phyloP scores from a whole-genome alignment of 2,329 filamentous ascomycete species.

The Nemania sp. region DNA sequence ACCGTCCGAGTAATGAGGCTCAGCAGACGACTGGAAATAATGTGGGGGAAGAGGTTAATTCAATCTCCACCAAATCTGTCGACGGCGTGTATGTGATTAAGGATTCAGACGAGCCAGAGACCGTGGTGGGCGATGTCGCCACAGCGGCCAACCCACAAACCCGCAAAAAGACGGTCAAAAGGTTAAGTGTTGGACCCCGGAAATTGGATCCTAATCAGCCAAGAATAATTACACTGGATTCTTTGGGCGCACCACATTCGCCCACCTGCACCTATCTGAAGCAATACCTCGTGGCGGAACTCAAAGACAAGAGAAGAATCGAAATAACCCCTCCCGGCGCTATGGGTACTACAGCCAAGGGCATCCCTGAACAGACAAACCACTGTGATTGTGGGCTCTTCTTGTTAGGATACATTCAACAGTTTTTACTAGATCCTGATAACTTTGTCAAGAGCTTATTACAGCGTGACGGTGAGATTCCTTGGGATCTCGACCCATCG shows the following conservation, averaged over 20 bases:
- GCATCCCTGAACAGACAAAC: constrained; percentile 81
- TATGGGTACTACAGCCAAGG: constrained; percentile 69
- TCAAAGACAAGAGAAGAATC: constrained; percentile 60
- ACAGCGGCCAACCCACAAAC: constrained; percentile 23
- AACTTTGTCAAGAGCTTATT: constrained; percentile 70
- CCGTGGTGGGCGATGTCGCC: constrained; percentile 23
- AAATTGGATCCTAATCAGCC: constrained; percentile 60
- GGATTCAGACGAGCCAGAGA: constrained; percentile 20
- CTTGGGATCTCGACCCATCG: constrained; percentile 60
- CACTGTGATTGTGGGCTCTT: constrained; percentile 89
- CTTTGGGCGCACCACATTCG: constrained; percentile 68
- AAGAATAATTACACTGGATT: constrained; percentile 86
- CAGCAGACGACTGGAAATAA: constrained; percentile 28
- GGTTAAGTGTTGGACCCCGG: constrained; percentile 39
- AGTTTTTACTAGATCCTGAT: constrained; percentile 78
- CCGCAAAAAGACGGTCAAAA: constrained; percentile 41
- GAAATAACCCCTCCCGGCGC: constrained; percentile 31
- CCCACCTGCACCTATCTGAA: constrained; percentile 70
- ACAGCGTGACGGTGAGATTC: constrained; percentile 53
- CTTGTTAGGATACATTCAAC: constrained; percentile 79
- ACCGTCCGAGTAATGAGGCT: constrained; percentile 20
- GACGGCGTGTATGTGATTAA: constrained; percentile 22
- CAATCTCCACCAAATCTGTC: constrained; percentile 3
- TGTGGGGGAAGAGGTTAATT: constrained; percentile 12
- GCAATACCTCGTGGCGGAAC: constrained; percentile 77